Evolutionary conservation across 768 basidiomycete species (phyloP).

Genomic region (Suillus subalutaceus): DNA sequence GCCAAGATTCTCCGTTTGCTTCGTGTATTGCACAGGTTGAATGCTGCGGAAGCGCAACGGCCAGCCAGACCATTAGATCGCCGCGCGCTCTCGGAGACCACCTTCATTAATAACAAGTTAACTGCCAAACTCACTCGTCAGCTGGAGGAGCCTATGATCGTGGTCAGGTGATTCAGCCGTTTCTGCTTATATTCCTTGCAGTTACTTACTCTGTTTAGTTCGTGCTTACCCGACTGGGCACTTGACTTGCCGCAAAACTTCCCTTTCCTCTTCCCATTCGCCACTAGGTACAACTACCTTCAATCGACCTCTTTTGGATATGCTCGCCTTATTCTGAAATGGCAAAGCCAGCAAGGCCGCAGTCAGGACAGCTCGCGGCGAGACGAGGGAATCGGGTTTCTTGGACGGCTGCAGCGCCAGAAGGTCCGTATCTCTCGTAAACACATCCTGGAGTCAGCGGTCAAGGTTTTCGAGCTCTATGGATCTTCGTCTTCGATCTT

Average conservation of each 20-base stretch:
- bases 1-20: slow-evolving; percentile 90
- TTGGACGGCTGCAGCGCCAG: slow-evolving; percentile 91
- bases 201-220: slow-evolving; percentile 47
- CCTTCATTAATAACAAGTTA: slow-evolving; percentile 97
- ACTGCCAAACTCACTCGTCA: slow-evolving; percentile 98
- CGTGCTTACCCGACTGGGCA: slow-evolving; percentile 97
- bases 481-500: slow-evolving; percentile 92
- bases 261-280: slow-evolving; percentile 98
- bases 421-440: slow-evolving; percentile 96
- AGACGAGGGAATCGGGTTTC: slow-evolving; percentile 90
- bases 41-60: slow-evolving; percentile 72
- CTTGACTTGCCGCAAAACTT: slow-evolving; percentile 94
- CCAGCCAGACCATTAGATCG: slow-evolving; percentile 48
- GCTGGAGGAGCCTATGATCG: slow-evolving; percentile 98
- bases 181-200: not conserved
- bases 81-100: slow-evolving; percentile 70
- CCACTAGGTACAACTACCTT: slow-evolving; percentile 95
- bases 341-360: slow-evolving; percentile 86
- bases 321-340: slow-evolving; percentile 91
- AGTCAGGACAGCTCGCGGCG: slow-evolving; percentile 79
- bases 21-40: slow-evolving; percentile 83
- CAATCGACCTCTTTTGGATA: slow-evolving; percentile 99
- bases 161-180: slow-evolving; percentile 72
- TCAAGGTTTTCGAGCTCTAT: slow-evolving; percentile 96
- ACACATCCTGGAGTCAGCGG: slow-evolving; percentile 92